Percentiles rank a stretch among this genome's conserved stretches.
phyloP scores from a whole-genome alignment of 2,329 filamentous ascomycete species.

The Cladosporium sp. region DNA sequence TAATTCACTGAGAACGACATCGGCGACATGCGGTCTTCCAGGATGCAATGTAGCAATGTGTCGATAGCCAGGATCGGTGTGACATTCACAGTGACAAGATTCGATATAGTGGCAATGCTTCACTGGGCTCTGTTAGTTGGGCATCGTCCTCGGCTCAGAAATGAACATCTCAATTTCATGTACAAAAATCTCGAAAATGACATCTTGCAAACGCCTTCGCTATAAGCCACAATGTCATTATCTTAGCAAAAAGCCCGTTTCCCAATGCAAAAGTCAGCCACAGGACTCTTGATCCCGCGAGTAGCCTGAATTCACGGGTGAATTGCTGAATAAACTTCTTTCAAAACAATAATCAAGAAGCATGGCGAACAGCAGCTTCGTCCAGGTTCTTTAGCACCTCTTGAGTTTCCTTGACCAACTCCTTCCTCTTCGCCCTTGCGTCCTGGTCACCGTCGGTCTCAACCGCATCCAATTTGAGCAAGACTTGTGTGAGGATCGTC shows the following conservation, averaged over 20 bases:
- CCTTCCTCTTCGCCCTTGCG: conserved; percentile 63
- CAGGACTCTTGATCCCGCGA: no score
- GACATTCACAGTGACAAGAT: no score
- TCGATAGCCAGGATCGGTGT: no score
- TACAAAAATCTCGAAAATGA: not conserved
- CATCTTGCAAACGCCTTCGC: conserved; percentile 54
- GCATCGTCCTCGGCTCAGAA: no score
- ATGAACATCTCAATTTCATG: not conserved
- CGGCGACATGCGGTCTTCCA: no score
- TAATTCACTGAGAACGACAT: no score
- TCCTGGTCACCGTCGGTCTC: conserved; percentile 67
- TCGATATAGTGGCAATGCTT: no score
- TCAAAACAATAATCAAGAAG: conserved; percentile 1
- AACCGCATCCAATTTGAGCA: conserved; percentile 73
- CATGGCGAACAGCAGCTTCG: conserved; percentile 18
- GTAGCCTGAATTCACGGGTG: no score
- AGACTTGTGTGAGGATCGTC: conserved; percentile 69
- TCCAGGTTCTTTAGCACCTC: conserved; percentile 63
- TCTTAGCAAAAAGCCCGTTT: not conserved
- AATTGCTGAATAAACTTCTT: no score
- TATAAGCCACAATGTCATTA: conserved; percentile 57
- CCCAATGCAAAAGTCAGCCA: conserved; percentile 4
- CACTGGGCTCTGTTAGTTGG: no score
- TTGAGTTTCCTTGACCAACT: conserved; percentile 69
- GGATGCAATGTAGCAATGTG: no score